phyloP scores from a whole-genome alignment of 306 rosid species.

The Fagus crenata region DNA sequence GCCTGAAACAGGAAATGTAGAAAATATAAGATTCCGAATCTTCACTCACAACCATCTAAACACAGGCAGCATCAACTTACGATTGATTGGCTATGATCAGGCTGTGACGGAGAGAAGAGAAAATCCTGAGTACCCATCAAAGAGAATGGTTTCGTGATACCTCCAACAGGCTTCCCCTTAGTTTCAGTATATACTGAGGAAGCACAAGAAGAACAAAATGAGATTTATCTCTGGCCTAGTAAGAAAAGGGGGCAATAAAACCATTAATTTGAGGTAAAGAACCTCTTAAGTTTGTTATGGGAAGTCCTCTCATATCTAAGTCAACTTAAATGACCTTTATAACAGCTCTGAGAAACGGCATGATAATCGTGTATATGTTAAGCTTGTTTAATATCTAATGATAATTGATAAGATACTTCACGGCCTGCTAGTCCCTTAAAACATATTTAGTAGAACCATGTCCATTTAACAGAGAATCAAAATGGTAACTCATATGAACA shows the following conservation, averaged over 20 bases:
- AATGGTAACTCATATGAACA: background rate
- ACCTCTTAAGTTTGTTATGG: background rate
- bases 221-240: constrained; percentile 26
- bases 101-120: constrained; percentile 38
- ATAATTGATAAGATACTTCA: background rate
- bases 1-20: constrained; percentile 45
- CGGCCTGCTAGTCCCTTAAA: background rate
- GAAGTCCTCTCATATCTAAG: background rate
- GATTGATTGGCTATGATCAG: constrained; percentile 41
- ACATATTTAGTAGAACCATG: background rate
- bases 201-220: constrained; percentile 31
- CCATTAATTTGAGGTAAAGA: constrained; percentile 8
- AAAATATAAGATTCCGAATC: constrained; percentile 25
- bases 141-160: constrained; percentile 25
- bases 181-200: constrained; percentile 36
- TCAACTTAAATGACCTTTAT: constrained; percentile 2
- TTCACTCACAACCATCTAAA: constrained; percentile 19
- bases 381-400: constrained; percentile 4
- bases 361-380: background rate
- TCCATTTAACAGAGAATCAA: background rate
- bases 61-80: constrained; percentile 48
- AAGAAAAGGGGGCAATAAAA: constrained; percentile 5
- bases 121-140: constrained; percentile 40
- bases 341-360: background rate
- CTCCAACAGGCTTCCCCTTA: constrained; percentile 35